Evolutionary conservation across 1,284 basidiomycete species (phyloP), one percentile per base, ranked within the genome.

Genomic region (Nidula niveotomentosa): DNA sequence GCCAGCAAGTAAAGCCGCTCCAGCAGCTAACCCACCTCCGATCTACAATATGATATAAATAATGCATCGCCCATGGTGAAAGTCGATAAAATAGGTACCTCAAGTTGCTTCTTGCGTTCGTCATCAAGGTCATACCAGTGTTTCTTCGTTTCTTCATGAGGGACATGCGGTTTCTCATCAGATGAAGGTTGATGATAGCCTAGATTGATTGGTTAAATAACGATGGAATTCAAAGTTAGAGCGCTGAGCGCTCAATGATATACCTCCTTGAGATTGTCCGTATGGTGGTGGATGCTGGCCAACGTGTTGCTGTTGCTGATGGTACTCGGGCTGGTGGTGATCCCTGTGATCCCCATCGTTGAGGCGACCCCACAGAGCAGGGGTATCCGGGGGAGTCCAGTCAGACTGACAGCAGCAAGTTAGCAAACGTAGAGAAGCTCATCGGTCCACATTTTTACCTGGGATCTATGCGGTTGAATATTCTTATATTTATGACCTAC

Each of bases 381-480:
- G 87, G 1, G 81, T 83, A 13, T 68, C 58, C 8, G 74, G 64
- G 1, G 88, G 88, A 34, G 80, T 69, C 89, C 88, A 90, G 59
- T 88, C 86, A 36, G 73, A 54, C 84, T 89, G 60, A 30, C 7
- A 36, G 9, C 36, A 55, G 8, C 58, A 49, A 41, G 23, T 36
- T 13, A 10, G 4, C 5, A n/a, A 13, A 56, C 37, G 33, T 17
- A 9, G 48, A 17, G 43, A 18, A 8, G 51, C 10, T 10, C 6
- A 17, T 45, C 12, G 12, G 37, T 48, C 50, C 23, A 33, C 4
- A 33, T 33, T 39, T 67, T 47, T 54, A 81, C 86, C 77, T 89
- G 85, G 30, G 88, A 88, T 48, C 68, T 71, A 69, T 91, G 89
- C 10, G 85, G 72, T 65, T 90, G 87, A 60, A 90, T 82, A 70